Conservation (phyloP, 1,284 basidiomycete species). For the Ceratobasidium sp. region DNA sequence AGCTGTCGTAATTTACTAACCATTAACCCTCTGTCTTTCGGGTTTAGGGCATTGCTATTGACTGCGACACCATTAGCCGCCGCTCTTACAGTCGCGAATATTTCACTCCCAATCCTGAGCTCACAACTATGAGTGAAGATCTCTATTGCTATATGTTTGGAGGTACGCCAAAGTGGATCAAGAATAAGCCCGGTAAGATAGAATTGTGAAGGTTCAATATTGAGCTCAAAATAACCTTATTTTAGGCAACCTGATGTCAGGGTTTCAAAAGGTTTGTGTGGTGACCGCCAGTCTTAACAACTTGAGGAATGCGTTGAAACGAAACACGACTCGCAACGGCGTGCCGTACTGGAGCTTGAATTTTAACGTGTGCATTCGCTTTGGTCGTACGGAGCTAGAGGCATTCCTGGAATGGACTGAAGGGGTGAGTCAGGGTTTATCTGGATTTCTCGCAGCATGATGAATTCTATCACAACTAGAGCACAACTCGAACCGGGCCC, state of each 20-base stretch:
- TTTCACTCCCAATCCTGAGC: conserved; percentile 3
- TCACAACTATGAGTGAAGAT: conserved; percentile 13
- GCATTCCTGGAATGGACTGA: conserved; percentile 43
- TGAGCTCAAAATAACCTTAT: neutral
- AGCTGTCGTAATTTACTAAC: no score
- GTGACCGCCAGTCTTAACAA: conserved; percentile 10
- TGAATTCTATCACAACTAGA: neutral
- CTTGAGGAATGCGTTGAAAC: neutral
- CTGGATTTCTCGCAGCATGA: no score
- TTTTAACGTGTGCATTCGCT: conserved; percentile 41
- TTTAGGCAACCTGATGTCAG: neutral
- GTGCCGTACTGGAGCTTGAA: conserved; percentile 31
- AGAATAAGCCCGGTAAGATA: conserved; percentile 21
- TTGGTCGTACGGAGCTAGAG: conserved; percentile 41
- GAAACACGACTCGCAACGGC: neutral
- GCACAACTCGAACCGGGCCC: conserved; percentile 6
- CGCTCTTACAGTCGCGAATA: conserved; percentile 36
- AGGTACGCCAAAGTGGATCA: conserved; percentile 24
- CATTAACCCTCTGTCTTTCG: neutral
- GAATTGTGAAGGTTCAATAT: no score
- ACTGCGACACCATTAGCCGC: conserved; percentile 30
- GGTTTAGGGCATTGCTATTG: conserved; percentile 11
- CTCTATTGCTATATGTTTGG: conserved; percentile 14
- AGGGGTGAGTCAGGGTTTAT: conserved; percentile 1
- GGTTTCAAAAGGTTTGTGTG: conserved; percentile 10